Conservation (phyloP, 352 stramenopile species). For the Albugo laibachii region DNA sequence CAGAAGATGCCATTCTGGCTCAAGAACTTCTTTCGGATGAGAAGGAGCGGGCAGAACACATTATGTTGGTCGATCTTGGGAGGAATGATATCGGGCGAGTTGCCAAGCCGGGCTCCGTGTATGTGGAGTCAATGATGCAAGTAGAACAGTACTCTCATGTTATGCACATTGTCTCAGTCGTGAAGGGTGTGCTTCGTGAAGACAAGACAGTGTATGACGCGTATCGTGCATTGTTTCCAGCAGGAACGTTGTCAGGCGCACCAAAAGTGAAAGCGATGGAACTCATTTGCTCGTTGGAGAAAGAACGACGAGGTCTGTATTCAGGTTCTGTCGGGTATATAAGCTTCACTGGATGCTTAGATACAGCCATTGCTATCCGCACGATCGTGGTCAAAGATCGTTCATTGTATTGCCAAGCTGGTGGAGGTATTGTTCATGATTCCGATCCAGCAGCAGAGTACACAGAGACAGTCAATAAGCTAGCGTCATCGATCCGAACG, state of each 20-base stretch:
- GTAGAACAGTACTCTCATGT: slow-evolving; percentile 86
- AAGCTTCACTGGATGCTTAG: slow-evolving; percentile 68
- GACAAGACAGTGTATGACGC: slow-evolving; percentile 77
- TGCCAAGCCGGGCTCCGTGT: slow-evolving; percentile 53
- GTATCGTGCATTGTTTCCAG: slow-evolving; percentile 78
- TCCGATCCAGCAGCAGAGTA: slow-evolving; percentile 75
- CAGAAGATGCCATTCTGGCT: slow-evolving; percentile 62
- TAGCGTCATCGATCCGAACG: slow-evolving; percentile 63
- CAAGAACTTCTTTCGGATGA: slow-evolving; percentile 64
- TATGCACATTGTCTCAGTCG: slow-evolving; percentile 83
- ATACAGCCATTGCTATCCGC: slow-evolving; percentile 79
- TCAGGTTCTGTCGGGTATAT: slow-evolving; percentile 76
- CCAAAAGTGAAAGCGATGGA: slow-evolving; percentile 82
- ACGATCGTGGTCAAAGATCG: slow-evolving; percentile 68
- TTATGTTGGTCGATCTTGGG: slow-evolving; percentile 84
- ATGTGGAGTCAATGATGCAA: slow-evolving; percentile 74
- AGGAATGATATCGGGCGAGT: slow-evolving; percentile 81
- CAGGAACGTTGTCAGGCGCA: slow-evolving; percentile 70
- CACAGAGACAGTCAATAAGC: slow-evolving; percentile 80
- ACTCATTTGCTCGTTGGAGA: slow-evolving; percentile 70
- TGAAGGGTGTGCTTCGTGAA: slow-evolving; percentile 58
- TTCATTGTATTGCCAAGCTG: slow-evolving; percentile 69
- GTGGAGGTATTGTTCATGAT: slow-evolving; percentile 79
- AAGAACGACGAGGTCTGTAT: slow-evolving; percentile 68
- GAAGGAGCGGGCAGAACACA: slow-evolving; percentile 83